Percentiles rank a stretch among this genome's conserved stretches.
phyloP scores from a whole-genome alignment of 169 alveolate genomes.

The Eimeria brunetti region DNA sequence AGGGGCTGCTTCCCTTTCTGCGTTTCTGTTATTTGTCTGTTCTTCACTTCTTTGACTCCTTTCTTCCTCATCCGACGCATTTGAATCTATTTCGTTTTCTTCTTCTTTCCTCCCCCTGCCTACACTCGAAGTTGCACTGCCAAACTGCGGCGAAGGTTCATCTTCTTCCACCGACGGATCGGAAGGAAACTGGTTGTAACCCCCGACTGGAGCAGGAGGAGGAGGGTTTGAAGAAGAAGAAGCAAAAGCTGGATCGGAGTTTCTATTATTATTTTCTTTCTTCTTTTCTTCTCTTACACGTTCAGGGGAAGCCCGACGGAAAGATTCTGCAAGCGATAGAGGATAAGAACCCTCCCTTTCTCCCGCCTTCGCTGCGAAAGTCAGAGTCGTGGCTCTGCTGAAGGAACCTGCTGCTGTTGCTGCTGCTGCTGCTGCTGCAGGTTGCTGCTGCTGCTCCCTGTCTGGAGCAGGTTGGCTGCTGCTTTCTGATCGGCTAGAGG shows the following conservation, averaged over 20 bases:
- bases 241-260: too few relatives aligned
- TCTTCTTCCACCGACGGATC: not conserved
- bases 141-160: not conserved
- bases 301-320: conserved; percentile 22
- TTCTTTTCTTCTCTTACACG: not conserved
- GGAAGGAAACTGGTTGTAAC: not conserved
- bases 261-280: not conserved
- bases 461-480: conserved; percentile 25
- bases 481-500: not conserved
- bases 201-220: not conserved
- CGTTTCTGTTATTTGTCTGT: not conserved
- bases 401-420: not conserved
- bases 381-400: not conserved
- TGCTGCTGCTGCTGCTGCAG: not conserved
- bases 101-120: not conserved
- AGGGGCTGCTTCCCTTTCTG: conserved; percentile 4
- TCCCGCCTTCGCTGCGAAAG: not conserved
- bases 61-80: not conserved
- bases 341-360: not conserved
- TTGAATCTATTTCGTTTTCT: not conserved
- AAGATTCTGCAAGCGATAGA: conserved; percentile 19
- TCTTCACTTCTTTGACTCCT: not conserved
- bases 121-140: not conserved
- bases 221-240: not conserved
- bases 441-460: too few relatives aligned